Evolutionary conservation across 331 rosid genomes (phyloP), one percentile per base, ranked within the genome.

Genomic region (Quercus lobata): DNA sequence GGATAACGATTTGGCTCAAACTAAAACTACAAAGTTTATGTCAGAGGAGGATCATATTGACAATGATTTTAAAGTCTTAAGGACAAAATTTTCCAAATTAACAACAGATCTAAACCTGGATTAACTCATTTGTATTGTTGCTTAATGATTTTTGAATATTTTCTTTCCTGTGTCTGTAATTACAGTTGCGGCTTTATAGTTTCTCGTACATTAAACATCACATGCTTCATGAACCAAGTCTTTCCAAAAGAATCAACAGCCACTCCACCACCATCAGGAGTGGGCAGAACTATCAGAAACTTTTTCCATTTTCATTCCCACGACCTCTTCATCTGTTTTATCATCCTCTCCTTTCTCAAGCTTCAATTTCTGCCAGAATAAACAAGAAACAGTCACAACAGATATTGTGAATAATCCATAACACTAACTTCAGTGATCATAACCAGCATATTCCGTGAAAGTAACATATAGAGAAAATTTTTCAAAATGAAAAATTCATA

Each of bases 301-400:
- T 19, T 77, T 76, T 63, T 86, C 90, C 78, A 32, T 72, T 82
- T 88, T 82, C 83, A 82, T 73, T 27, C 74, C 61, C 58, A 18
- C 62, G 5, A 41, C 76, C 57, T 76, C 78, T 30, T 77, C 83
- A 7, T 75, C 76, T 75, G 63, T 73, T 72, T 55, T 71, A 71
- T 78, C 87, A 54, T 76, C 78, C 71, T 80, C 82, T 12, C 37
- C 69, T 83, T 86, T 88, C 80, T 82, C 92, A 30, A 88, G 78
- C 90, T 88, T 92, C 87, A 88, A 55, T 81, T 86, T 88, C 92
- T 89, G 97, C 61, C 66, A 32, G 34, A 12, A 79, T 76, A 21
- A 73, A 46, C 57, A 57, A 52, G 25, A 72, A 65, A 57, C 57
- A 71, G 60, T 68, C 44, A 75, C 69, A 76, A 21, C 18, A 19